Percentiles rank a stretch among this genome's conserved stretches.
phyloP scores from a whole-genome alignment of 441 rosid species.

The Theobroma grandiflorum region DNA sequence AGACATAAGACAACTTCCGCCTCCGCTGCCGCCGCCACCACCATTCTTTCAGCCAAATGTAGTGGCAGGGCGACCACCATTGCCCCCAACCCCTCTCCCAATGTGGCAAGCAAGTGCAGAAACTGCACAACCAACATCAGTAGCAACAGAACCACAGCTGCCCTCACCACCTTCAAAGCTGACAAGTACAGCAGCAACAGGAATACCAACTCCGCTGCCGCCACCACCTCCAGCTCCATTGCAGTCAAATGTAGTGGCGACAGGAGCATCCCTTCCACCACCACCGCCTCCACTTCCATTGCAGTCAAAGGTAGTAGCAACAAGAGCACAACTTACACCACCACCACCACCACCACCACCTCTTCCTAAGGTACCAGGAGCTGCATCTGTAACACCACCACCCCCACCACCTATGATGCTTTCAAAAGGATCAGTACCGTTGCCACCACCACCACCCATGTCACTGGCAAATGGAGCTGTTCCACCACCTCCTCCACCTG shows the following conservation, averaged over 20 bases:
- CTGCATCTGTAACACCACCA: constrained; percentile 22
- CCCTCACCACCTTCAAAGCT: constrained; percentile 18
- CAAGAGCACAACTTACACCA: constrained; percentile 33
- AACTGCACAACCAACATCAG: constrained; percentile 9
- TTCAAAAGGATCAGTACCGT: constrained; percentile 35
- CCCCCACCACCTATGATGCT: constrained; percentile 40
- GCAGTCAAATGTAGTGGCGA: not conserved
- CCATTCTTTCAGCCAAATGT: constrained; percentile 8
- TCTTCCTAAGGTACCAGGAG: constrained; percentile 31
- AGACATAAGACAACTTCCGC: constrained; percentile 16
- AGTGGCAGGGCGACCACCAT: not conserved
- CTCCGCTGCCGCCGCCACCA: constrained; percentile 19
- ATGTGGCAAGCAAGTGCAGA: constrained; percentile 6
- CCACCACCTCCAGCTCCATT: constrained; percentile 19
- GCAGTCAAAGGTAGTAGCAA: not conserved
- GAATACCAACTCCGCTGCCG: constrained; percentile 24
- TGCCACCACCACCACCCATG: constrained; percentile 48
- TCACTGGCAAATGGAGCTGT: constrained; percentile 43
- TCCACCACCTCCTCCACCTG: constrained; percentile 71
- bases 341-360: constrained; percentile 47
- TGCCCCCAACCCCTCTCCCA: constrained; percentile 30
- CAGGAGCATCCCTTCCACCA: constrained; percentile 2
- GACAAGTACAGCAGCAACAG: not conserved
- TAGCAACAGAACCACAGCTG: constrained; percentile 9
- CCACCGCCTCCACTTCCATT: constrained; percentile 20